These are phyloP conservation scores for Solioccasus polychromus DNA, from an alignment of 768 basidiomycete genomes.

Conservation along the genomic window DNA sequence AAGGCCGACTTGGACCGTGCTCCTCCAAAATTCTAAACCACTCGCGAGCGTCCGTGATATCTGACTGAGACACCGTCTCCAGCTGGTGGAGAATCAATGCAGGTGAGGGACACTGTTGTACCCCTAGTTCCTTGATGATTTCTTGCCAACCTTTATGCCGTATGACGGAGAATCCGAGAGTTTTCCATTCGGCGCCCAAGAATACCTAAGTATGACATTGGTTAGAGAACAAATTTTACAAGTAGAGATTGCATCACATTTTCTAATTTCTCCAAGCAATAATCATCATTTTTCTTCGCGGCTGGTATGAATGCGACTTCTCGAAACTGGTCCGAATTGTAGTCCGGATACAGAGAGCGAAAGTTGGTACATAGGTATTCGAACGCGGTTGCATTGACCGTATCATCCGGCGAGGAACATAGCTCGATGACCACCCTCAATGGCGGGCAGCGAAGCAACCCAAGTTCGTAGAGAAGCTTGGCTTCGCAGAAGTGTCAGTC, in stretches of 20 bases:
- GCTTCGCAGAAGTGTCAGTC: too few species aligned
- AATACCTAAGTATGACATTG: slow-evolving; percentile 50
- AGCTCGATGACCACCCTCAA: slow-evolving; percentile 61
- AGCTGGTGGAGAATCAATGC: slow-evolving; percentile 54
- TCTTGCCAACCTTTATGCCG: slow-evolving; percentile 47
- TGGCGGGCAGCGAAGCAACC: slow-evolving; percentile 61
- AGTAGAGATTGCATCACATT: slow-evolving; percentile 42
- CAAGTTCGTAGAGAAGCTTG: slow-evolving; percentile 69
- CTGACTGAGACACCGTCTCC: slow-evolving; percentile 49
- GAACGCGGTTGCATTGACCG: slow-evolving; percentile 55
- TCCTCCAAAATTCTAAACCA: slow-evolving; percentile 65
- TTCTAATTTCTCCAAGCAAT: slow-evolving; percentile 53
- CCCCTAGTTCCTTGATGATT: slow-evolving; percentile 54
- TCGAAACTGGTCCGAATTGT: slow-evolving; percentile 48
- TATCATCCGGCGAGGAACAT: slow-evolving; percentile 51
- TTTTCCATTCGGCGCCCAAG: slow-evolving; percentile 56
- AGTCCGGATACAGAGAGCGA: slow-evolving; percentile 50
- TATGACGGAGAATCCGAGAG: slow-evolving; percentile 67
- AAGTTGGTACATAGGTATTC: slow-evolving; percentile 77
- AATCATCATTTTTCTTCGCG: slow-evolving; percentile 47
- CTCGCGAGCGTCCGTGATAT: slow-evolving; percentile 45
- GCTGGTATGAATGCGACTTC: slow-evolving; percentile 77
- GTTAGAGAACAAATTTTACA: neutral
- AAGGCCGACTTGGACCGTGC: slow-evolving; percentile 49
- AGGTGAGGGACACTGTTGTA: slow-evolving; percentile 62